These are phyloP conservation scores for Poteriospumella lacustris DNA, from an alignment of 108 stramenopile genomes.

Conservation along the genomic window DNA sequence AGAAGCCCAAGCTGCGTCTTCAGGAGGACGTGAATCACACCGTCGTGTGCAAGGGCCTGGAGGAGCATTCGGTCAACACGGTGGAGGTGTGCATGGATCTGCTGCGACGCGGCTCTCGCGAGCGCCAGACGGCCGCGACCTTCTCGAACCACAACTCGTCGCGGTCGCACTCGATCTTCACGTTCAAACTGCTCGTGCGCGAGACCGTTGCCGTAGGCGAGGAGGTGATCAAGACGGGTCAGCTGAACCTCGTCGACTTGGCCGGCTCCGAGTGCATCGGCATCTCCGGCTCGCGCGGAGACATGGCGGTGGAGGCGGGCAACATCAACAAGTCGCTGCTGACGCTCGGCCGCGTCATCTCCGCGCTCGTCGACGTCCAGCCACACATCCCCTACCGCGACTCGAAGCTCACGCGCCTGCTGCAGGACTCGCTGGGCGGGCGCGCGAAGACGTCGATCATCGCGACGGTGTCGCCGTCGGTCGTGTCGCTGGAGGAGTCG, in stretches of 20 bases:
- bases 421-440: slow-evolving; percentile 34
- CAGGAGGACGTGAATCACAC: neutral
- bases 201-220: neutral
- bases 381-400: slow-evolving; percentile 23
- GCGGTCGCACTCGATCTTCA: neutral
- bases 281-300: slow-evolving; percentile 50
- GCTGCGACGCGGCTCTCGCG: neutral
- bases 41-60: neutral
- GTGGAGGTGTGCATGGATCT: neutral
- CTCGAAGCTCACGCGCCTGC: slow-evolving; percentile 26
- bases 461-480: slow-evolving; percentile 50
- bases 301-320: slow-evolving; percentile 28
- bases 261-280: slow-evolving; percentile 56
- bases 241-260: neutral
- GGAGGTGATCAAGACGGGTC: neutral
- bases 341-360: slow-evolving; percentile 14
- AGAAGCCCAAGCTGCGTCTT: neutral
- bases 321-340: slow-evolving; percentile 4
- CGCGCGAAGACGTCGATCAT: slow-evolving; percentile 48
- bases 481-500: slow-evolving; percentile 46
- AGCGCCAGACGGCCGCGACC: neutral
- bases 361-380: slow-evolving; percentile 7
- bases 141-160: neutral
- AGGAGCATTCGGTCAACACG: neutral
- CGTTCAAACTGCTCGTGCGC: neutral